Evolutionary conservation across 441 rosid genomes (phyloP), one percentile per base, ranked within the genome.

Genomic region (Erodium texanum): DNA sequence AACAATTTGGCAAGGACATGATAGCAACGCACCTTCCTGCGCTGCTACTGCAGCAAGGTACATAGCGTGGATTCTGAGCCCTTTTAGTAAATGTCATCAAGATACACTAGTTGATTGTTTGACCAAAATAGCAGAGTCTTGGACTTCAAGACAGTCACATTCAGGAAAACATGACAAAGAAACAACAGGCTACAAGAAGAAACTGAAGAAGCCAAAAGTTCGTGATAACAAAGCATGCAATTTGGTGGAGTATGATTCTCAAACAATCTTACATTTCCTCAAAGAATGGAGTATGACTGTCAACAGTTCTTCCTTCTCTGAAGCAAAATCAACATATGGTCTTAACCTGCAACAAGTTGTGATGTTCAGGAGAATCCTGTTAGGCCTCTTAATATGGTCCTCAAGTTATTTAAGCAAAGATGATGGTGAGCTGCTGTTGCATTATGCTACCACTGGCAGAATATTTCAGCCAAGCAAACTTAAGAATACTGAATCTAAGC

Each of bases 11-110:
- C 76, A 78, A 76, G 22, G 27, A 64, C 70, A 23, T 61, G 78
- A 74, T 66, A 38, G 54, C 67, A 74, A 81, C 62, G 66, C 71
- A 32, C 65, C 74, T 58, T 61, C 64, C 64, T 61, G 5, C 64
- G 71, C 79, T 71, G 14, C 71, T 27, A 74, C 81, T 69, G 96
- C 90, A 3, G 92, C 89, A 65, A 85, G 82, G 73, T 92, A 87
- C 80, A 82, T 92, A 63, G 78, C 88, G 11, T 89, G 98, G 92
- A 77, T 87, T 76, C 64, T 89, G 74, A 81, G 78, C 56, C 94
- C 96, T 1, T 63, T 32, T 36, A 73, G 73, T 77, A 80, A 79
- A 80, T 70, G 75, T 71, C 69, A 79, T 64, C 91, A 82, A 74
- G 83, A 75, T 76, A 69, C 76, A 68, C 75, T 88, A 66, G 74